Evolutionary conservation across 2,329 filamentous ascomycete species (phyloP).

Genomic region (Pseudocercospora cruenta): DNA sequence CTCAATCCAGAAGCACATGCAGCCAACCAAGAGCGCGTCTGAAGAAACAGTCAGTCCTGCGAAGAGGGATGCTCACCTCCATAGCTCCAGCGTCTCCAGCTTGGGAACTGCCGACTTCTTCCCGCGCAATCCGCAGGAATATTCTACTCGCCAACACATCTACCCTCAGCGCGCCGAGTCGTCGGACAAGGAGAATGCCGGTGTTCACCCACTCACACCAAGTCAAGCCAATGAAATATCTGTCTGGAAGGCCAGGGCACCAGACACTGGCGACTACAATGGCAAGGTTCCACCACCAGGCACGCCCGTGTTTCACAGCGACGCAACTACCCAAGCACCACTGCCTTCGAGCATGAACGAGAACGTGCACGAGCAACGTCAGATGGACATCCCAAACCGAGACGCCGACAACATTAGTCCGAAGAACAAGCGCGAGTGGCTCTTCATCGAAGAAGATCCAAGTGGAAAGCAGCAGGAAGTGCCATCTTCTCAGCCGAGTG

Average conservation of each 20-base stretch:
- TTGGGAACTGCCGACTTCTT: conserved; percentile 46
- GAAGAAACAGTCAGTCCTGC: conserved; percentile 31
- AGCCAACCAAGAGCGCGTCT: conserved; percentile 16
- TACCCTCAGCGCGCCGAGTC: conserved; percentile 26
- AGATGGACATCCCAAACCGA: conserved; percentile 26
- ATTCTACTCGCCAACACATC: conserved; percentile 40
- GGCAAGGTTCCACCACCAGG: conserved; percentile 33
- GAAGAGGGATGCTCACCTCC: conserved; percentile 30
- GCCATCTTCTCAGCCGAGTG: conserved; percentile 24
- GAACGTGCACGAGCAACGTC: not conserved
- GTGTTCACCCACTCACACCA: conserved; percentile 6
- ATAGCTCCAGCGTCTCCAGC: conserved; percentile 42
- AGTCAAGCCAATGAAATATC: not conserved
- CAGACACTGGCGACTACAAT: conserved; percentile 19
- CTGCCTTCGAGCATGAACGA: conserved; percentile 15
- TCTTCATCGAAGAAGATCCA: conserved; percentile 35
- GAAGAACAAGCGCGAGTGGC: conserved; percentile 35
- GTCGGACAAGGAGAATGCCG: conserved; percentile 12
- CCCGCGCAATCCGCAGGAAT: conserved; percentile 42
- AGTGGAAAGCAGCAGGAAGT: conserved; percentile 21
- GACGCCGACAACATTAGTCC: conserved; percentile 35
- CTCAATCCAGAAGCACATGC: conserved; percentile 24
- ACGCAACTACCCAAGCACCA: conserved; percentile 18
- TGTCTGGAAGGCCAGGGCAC: not conserved
- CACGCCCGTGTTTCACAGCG: conserved; percentile 30